Evolutionary conservation across 768 basidiomycete species (phyloP), one percentile per base, ranked within the genome.

Genomic region (Rhizopogon vulgaris): DNA sequence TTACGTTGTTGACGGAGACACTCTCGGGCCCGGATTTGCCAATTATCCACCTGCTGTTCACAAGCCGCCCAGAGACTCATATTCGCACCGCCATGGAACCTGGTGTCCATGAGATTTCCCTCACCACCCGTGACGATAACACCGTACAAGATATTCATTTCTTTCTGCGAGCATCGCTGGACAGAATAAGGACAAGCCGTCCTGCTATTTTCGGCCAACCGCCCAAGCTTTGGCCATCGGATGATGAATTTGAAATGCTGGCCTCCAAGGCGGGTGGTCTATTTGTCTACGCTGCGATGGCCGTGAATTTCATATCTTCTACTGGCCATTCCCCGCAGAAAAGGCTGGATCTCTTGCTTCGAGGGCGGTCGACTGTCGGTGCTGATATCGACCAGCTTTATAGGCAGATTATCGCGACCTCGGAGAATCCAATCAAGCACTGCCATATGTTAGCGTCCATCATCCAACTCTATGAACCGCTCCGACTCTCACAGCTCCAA

Each of bases 281-380:
- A 1, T 61, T 60, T 25, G 40, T 61, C 1, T 59, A 59, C 25
- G 51, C 58, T 2, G 41, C 54, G 4, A 61, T 56, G 12, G 54
- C 56, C 24, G 24, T 61, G 38, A 57, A 51, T 49, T 59, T 57
- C 10, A 51, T 61, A 8, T 42, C 48, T 10, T 41, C 52, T 32
- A 18, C 41, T 11, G 25, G 15, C 27, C 41, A 27, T 27, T 12
- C 27, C 27, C 25, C n/a, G 41, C 25, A n/a, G 25, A 4, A 27
- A 1, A n/a, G 9, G 25, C 41, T 28, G 27, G 1, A 42, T 27
- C 25, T 42, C 9, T 42, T 42, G 5, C 25, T n/a, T 17, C 25
- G 5, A 4, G 25, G 27, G 25, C 2, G n/a, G 25, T n/a, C 25
- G 6, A 27, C 41, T 28, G 27, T 28, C 9, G 9, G 25, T 42